phyloP scores from a whole-genome alignment of 805 yeast genomes.

The Teunomyces gatunensis region DNA sequence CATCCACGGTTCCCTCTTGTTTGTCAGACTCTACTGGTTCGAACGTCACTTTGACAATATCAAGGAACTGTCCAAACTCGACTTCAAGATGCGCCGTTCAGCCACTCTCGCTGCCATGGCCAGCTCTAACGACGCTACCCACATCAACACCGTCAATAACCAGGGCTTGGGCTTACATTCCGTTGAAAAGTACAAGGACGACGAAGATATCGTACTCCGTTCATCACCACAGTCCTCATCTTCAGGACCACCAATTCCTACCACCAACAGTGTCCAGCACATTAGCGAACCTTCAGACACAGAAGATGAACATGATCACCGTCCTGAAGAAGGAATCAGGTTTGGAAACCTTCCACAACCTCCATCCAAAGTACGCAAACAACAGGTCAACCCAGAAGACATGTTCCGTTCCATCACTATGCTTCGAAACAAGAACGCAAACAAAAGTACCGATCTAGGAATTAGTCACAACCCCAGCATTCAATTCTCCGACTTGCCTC shows the following conservation, averaged over 20 bases:
- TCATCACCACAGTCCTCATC: slow-evolving; percentile 15
- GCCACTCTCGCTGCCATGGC: slow-evolving; percentile 63
- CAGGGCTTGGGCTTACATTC: slow-evolving; percentile 28
- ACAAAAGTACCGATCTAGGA: slow-evolving; percentile 22
- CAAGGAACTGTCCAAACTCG: slow-evolving; percentile 69
- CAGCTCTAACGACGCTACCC: slow-evolving; percentile 26
- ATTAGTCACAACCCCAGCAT: slow-evolving; percentile 6
- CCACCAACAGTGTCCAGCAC: slow-evolving; percentile 22
- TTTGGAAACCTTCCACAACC: slow-evolving; percentile 64
- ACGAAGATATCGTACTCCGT: slow-evolving; percentile 4
- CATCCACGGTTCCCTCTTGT: slow-evolving; percentile 75
- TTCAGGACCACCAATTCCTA: slow-evolving; percentile 5
- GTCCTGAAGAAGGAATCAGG: slow-evolving; percentile 39
- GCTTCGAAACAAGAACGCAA: slow-evolving; percentile 52
- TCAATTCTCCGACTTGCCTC: slow-evolving; percentile 6
- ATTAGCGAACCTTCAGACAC: slow-evolving; percentile 43
- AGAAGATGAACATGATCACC: slow-evolving; percentile 4
- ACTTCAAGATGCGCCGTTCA: slow-evolving; percentile 79
- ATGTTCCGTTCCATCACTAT: slow-evolving; percentile 81
- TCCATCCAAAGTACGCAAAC: slow-evolving; percentile 33
- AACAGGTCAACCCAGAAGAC: slow-evolving; percentile 69
- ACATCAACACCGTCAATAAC: slow-evolving; percentile 24
- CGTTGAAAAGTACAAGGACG: not conserved
- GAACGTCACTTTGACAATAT: slow-evolving; percentile 84
- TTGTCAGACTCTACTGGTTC: slow-evolving; percentile 83